Evolutionary conservation across 1,284 basidiomycete species (phyloP), one percentile per base, ranked within the genome.

Genomic region (Porphyrellus sp.): DNA sequence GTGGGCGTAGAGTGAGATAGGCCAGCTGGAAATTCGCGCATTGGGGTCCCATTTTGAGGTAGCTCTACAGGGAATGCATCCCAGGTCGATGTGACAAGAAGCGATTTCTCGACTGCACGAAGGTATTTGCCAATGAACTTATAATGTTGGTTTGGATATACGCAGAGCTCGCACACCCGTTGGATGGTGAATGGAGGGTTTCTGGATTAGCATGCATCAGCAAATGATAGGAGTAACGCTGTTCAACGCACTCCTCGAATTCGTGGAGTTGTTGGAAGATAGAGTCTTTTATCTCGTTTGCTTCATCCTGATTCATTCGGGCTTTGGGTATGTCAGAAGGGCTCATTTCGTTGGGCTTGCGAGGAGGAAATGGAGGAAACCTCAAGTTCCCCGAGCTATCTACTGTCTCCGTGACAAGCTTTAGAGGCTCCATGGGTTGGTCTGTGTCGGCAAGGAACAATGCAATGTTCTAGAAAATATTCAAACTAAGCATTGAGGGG

Each of bases 101-200:
- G 74, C 15, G 87, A 78, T 64, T 90, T 91, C 63, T 95, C 91
- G 12, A 97, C 73, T 0, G 94, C 93, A 11, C 94, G 89, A 21
- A 96, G 78, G 68, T 94, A 97, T 72, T 97, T 97, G 42, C 93
- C 91, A 6, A 92, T 72, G 24, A 81, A 79, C 37, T 77, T 84
- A 76, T 97, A 95, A 59, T 91, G 79, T 45, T 78, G 73, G 55
- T 77, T 77, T 3, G 93, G 93, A 30, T 79, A 70, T 8, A 87
- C 60, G 41, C 86, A 83, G n/a, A 98, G 81, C 65, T 97, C 93
- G 62, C 89, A 91, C 16, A 97, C 72, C 33, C 94, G 85, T 70
- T 98, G 94, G 47, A 97, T 87, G 5, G 94, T 96, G 71, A 97
- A 98, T 4, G 94, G 94, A 0, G 91, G 82, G 49, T 82, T 83